Evolutionary conservation across 192 early-diverging fungal species (phyloP), one percentile per base, ranked within the genome.

Genomic region (Entomortierella beljakovae): DNA sequence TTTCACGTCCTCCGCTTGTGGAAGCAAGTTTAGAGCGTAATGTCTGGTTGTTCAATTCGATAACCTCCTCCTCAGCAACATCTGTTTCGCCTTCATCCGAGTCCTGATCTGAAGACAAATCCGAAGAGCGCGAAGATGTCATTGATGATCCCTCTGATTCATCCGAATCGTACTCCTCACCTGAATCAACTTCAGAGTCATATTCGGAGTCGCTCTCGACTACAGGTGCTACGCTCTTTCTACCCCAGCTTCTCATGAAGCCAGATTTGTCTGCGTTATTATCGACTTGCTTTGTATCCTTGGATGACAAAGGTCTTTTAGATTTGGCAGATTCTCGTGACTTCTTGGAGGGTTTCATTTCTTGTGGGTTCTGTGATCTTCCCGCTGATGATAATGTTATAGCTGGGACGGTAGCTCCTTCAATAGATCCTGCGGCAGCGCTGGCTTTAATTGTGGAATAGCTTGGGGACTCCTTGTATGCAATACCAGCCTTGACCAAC

Each of bases 401-500:
- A 40, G 50, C 43, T 3, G 18, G 49, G 9, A 18, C 59, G 3
- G 18, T n/a, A 18, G 22, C 22, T 25, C 35, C 63, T 15, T 23
- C 23, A 3, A 54, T 5, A 16, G 29, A 3, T 37, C 35, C 59
- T 0, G 25, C 55, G 2, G 58, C 32, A 1, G 42, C 22, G 5
- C 61, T 56, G 18, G 61, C 70, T 26, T 43, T 57, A 1, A 59
- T 56, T 16, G 54, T 35, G 20, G 61, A 23, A 70, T 88, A 86
- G 32, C 84, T 71, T 9, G 73, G 80, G 1, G 80, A 71, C 57
- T 85, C 83, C 52, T 82, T 82, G 57, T 86, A 85, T 1, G 87
- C 87, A 23, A 85, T 81, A 2, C 82, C 71, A 9, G 87, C 87
- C 56, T 85, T 83, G 54, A 88, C 71, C 13, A 85, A 51, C 7